Conservation (phyloP, 441 rosid species). For the Geranium incanum region DNA sequence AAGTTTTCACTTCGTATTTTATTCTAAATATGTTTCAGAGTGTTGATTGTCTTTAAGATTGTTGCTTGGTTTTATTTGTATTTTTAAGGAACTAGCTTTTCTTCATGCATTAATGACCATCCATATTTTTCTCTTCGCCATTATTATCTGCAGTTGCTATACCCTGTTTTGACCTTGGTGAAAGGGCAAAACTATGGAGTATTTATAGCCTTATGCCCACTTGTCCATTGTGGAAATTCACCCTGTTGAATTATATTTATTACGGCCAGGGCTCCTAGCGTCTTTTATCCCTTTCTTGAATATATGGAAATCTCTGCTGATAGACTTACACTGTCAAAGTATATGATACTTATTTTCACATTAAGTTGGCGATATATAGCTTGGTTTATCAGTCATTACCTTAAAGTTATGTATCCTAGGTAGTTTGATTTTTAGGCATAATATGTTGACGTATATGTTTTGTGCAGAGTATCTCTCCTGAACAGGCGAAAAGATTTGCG, state of each 20-base stretch:
- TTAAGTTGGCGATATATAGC: neutral
- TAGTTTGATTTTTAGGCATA: constrained; percentile 19
- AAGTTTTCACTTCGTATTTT: neutral
- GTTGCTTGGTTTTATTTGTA: neutral
- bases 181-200: neutral
- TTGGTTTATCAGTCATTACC: neutral
- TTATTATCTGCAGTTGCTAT: neutral
- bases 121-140: neutral
- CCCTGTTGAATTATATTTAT: neutral
- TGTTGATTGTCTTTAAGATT: neutral
- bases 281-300: neutral
- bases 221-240: constrained; percentile 1
- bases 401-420: constrained; percentile 7
- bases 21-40: neutral
- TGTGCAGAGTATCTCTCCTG: constrained; percentile 74
- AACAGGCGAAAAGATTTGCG: constrained; percentile 84
- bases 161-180: neutral
- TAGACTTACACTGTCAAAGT: neutral
- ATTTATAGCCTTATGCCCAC: neutral
- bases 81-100: neutral
- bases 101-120: constrained; percentile 2
- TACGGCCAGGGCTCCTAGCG: neutral
- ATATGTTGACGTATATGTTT: constrained; percentile 13
- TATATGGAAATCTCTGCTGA: constrained; percentile 4
- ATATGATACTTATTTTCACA: constrained; percentile 3